These are phyloP conservation scores for Termitomyces sp. DNA, from an alignment of 768 basidiomycete genomes.

Conservation along the genomic window DNA sequence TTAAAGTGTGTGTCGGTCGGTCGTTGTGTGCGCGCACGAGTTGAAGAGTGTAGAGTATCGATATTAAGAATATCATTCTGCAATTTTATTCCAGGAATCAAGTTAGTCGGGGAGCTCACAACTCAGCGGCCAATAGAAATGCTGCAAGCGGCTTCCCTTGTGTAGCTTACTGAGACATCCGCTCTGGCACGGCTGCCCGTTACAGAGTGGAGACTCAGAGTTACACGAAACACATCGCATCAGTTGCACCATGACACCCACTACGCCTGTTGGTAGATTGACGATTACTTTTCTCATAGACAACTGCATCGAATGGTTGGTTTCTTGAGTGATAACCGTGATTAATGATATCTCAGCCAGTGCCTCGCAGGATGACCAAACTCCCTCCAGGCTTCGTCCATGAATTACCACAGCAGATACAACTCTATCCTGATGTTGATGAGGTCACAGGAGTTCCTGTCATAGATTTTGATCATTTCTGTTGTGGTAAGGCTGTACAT, in stretches of 20 bases:
- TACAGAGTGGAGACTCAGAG: not conserved
- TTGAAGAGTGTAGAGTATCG: not conserved
- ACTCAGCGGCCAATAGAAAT: too few relatives aligned
- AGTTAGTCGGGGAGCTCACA: not conserved
- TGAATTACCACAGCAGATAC: constrained; percentile 64
- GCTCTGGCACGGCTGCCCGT: too few relatives aligned
- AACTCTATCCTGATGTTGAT: constrained; percentile 40
- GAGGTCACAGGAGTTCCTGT: constrained; percentile 50
- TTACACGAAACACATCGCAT: too few relatives aligned
- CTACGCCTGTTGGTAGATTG: constrained; percentile 31
- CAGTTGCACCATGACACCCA: constrained; percentile 15
- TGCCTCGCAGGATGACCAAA: constrained; percentile 61
- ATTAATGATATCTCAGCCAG: not conserved
- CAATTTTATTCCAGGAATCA: not conserved
- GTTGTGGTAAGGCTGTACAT: constrained; percentile 36
- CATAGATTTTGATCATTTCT: constrained; percentile 67
- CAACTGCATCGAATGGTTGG: constrained; percentile 76
- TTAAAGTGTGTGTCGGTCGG: too few relatives aligned
- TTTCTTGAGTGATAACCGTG: not conserved
- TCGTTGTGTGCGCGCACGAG: too few relatives aligned
- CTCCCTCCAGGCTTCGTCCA: constrained; percentile 75
- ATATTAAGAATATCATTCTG: not conserved
- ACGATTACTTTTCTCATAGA: constrained; percentile 70
- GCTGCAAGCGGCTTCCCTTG: too few relatives aligned
- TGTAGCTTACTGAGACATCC: too few relatives aligned